Evolutionary conservation across 352 stramenopile genomes (phyloP), one percentile per base, ranked within the genome.

Genomic region (Phytopythium aichiense): DNA sequence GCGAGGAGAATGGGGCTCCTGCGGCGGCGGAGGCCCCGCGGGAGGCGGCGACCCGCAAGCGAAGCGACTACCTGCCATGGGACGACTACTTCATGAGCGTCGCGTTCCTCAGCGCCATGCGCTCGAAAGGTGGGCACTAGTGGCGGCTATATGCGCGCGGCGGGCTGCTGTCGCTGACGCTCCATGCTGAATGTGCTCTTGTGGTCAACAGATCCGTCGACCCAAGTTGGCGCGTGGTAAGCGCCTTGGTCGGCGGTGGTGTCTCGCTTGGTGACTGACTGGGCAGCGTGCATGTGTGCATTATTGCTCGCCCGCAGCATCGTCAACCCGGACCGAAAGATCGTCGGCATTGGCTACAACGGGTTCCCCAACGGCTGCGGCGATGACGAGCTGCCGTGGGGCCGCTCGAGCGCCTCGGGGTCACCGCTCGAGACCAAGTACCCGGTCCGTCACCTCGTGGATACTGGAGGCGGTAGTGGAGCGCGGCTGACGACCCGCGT

Each of bases 71-170:
- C 74, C 73, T 99, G 30, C 94, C 90, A 22, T 99, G 97, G 97
- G 95, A 99, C 66, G 96, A 99, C 68, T 99, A 99, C 76, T 99
- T 99, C 67, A 99, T 99, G 95, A 95, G 89, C 38, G 87, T 99
- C n/a, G 95, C 97, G 31, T 99, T 98, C 76, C 82, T 99, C n/a
- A 98, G 89, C 70, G 95, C 97, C 15, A 97, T 98, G 92, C 84
- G 97, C 51, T 99, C 95, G n/a, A 99, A 99, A 89, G 97, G 87
- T 93, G 23, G 53, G 56, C n/a, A 28, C 33, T 57, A 22, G n/a
- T 33, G 8, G 20, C 22, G 18, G 2, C 56, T 16, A 1, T 30
- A 25, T 49, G 18, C 38, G 38, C 42, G 20, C 22, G 11, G 7
- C 22, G 18, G 18, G 28, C 22, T 25, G 11, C 16, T 54, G 50